Base-by-base conservation (phyloP, 2,329 filamentous ascomycete genomes). In the Aspergillus neoniger region DNA sequence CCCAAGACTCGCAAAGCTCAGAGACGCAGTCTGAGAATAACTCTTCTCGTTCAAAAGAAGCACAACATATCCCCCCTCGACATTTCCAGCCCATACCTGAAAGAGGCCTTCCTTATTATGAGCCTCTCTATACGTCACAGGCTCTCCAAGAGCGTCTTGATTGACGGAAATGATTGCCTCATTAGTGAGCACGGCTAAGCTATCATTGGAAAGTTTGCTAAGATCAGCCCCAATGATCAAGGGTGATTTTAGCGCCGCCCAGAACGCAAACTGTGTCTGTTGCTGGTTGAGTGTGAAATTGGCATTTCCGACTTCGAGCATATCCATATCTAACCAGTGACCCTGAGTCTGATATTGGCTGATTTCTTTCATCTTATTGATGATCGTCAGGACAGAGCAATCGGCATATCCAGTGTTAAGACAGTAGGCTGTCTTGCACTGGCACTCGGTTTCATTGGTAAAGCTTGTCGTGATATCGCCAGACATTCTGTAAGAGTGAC, bases 291-390 rank as follows among this genome's bases (percentile, higher is more conserved):
- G 23, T 9, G 74, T 79, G 52, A 82, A 68, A 21, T 76, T 70
- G 0, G 71, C 74, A 62, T 81, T 82, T 38, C 81, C 80, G n/a
- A 82, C 73, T 66, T 81, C 78, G 43, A 54, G 76, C 73, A 81
- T 80, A 52, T 82, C 79, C 52, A 74, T 70, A 60, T 83, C 81
- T 25, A 61, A 66, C 71, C 72, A 25, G 64, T 58, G 56, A 1
- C 48, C 48, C 3, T 3, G 69, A 23, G 65, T 65, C 64, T 73
- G 71, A 38, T 73, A 77, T 12, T 54, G 49, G 17, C 49, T 59
- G 17, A 59, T 67, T 64, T 59, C 57, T 15, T 59, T 43, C 59
- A 64, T 61, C 15, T 66, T 64, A 38, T 47, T 49, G 38, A 57
- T 56, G 38, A 63, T 62, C 23, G 28, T 60, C 17, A 54, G 23